Conservation (phyloP, 345 rosid genomes). For the Psidium friedrichsthalianum region DNA sequence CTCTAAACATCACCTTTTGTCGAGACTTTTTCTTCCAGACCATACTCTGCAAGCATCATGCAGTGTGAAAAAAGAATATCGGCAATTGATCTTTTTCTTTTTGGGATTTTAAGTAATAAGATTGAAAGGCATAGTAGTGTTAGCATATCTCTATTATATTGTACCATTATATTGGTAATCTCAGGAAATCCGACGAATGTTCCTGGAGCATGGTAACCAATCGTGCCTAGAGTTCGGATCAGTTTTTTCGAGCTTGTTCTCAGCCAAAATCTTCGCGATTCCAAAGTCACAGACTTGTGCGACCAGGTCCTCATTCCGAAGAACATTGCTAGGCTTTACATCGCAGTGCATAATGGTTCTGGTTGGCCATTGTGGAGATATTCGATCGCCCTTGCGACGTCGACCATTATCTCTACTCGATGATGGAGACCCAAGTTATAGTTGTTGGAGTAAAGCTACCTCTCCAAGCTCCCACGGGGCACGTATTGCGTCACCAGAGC, state of each 20-base stretch:
- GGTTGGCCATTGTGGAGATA: background rate
- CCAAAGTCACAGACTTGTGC: background rate
- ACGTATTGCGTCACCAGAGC: conserved; percentile 4
- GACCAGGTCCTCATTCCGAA: background rate
- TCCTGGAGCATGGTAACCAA: background rate
- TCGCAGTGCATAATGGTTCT: background rate
- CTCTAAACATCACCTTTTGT: background rate
- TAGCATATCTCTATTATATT: background rate
- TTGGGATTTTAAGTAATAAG: background rate
- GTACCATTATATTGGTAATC: background rate
- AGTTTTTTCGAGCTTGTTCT: background rate
- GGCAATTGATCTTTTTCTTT: background rate
- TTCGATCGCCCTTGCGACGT: background rate
- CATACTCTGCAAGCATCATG: background rate
- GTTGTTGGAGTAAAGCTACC: background rate
- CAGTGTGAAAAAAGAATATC: background rate
- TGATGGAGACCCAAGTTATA: background rate
- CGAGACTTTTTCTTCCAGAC: background rate
- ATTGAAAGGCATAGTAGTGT: background rate
- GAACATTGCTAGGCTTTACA: background rate
- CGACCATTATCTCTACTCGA: background rate
- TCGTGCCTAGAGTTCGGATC: background rate
- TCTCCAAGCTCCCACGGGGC: conserved; percentile 5
- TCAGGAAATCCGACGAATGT: background rate
- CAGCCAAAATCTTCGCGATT: background rate